A percentile compares a stretch with the other conserved stretches of the same genome.
Conservation (phyloP, 2,329 filamentous ascomycete genomes). For the Ceratocystis smalleyi region DNA sequence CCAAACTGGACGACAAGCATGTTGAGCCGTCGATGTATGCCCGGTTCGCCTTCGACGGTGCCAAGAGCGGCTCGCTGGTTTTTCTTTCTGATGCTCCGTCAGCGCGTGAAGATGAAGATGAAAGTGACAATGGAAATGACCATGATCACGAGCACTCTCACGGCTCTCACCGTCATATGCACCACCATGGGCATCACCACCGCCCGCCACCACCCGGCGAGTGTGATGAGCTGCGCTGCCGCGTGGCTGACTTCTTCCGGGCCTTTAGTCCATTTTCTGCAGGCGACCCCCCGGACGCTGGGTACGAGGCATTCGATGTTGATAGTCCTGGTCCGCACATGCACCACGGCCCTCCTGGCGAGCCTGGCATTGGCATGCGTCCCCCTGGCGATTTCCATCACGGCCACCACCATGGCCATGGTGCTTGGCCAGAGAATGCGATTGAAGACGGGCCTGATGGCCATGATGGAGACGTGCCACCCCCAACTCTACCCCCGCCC, state of each 20-base stretch:
- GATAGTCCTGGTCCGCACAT: constrained; percentile 6
- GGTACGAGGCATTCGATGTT: not conserved
- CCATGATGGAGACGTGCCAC: not conserved
- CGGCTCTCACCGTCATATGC: not conserved
- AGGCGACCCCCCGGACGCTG: not conserved
- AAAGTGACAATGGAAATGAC: not conserved
- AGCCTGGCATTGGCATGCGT: constrained; percentile 12
- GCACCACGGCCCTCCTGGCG: constrained; percentile 10
- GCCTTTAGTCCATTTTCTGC: not conserved
- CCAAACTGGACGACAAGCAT: constrained; percentile 6
- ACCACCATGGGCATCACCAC: not conserved
- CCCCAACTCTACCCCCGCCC: not conserved
- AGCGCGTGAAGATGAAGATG: not conserved
- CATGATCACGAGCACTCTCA: not conserved
- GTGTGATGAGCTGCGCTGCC: constrained; percentile 1
- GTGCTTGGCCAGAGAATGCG: not conserved
- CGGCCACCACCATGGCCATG: not conserved
- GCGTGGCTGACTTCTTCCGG: not conserved
- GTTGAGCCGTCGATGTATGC: constrained; percentile 12
- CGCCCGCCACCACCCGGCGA: not conserved
- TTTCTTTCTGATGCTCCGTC: constrained; percentile 12
- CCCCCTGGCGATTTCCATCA: constrained; percentile 10
- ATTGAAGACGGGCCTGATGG: not conserved
- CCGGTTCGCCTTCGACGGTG: constrained; percentile 15
- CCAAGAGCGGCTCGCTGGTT: constrained; percentile 12